These are phyloP conservation scores for Asterionellopsis glacialis DNA, from an alignment of 108 stramenopile genomes.

Conservation along the genomic window DNA sequence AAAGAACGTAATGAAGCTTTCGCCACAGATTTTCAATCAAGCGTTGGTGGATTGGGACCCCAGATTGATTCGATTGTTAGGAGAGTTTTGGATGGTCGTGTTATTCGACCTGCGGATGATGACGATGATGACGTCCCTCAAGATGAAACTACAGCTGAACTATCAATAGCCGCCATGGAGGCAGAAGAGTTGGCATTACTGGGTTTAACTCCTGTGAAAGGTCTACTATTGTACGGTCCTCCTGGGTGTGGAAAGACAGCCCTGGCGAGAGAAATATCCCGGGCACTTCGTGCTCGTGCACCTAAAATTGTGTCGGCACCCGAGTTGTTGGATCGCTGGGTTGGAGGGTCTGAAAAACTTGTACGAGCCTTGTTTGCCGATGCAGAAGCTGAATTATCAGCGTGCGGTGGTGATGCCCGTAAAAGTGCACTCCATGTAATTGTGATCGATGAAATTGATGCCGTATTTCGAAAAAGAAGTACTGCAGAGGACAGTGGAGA, in stretches of 20 bases:
- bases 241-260: constrained; percentile 84
- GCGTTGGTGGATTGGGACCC: constrained; percentile 59
- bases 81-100: constrained; percentile 66
- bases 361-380: constrained; percentile 92
- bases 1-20: constrained; percentile 62
- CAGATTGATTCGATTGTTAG: constrained; percentile 79
- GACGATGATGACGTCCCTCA: constrained; percentile 11
- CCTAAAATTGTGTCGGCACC: constrained; percentile 93
- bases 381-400: constrained; percentile 79
- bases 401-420: constrained; percentile 49
- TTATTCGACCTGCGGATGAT: constrained; percentile 42
- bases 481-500: constrained; percentile 58
- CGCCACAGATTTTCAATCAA: constrained; percentile 38
- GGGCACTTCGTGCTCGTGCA: constrained; percentile 79
- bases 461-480: constrained; percentile 65
- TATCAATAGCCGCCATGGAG: constrained; percentile 33
- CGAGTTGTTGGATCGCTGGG: constrained; percentile 96
- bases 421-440: constrained; percentile 66
- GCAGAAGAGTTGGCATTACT: constrained; percentile 68
- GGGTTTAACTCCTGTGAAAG: constrained; percentile 81
- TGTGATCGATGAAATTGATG: constrained; percentile 86
- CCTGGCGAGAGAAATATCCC: constrained; percentile 84
- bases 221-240: constrained; percentile 79
- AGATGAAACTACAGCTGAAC: constrained; percentile 28
- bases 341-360: constrained; percentile 90